Percentiles rank a stretch among this genome's conserved stretches.
phyloP scores from a whole-genome alignment of 805 yeast genomes.

The Ogataea allantospora region DNA sequence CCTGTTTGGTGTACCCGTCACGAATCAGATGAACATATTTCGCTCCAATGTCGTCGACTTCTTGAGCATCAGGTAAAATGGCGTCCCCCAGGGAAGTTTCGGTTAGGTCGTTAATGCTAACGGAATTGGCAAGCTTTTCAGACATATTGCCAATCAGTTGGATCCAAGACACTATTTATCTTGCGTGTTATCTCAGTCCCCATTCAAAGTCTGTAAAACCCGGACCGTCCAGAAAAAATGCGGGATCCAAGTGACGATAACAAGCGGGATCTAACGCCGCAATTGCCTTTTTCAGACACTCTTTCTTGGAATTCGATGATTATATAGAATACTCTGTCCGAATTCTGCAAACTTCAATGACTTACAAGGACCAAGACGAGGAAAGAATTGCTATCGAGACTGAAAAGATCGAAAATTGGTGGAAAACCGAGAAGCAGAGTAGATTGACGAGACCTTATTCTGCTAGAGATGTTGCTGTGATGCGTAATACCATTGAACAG shows the following conservation, averaged over 20 bases:
- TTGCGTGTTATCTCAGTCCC: neutral
- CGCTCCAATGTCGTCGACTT: constrained; percentile 22
- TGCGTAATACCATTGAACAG: constrained; percentile 48
- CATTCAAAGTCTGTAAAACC: too few species aligned
- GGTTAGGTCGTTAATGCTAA: constrained; percentile 4
- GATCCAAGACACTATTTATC: neutral
- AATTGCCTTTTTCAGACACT: constrained; percentile 4
- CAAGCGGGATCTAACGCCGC: constrained; percentile 1
- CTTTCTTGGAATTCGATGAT: neutral
- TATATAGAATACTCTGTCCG: neutral
- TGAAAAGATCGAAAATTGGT: constrained; percentile 46
- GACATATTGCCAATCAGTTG: constrained; percentile 3
- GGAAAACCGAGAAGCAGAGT: constrained; percentile 45
- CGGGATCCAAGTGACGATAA: too few species aligned
- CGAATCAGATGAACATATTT: constrained; percentile 17
- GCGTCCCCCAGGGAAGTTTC: constrained; percentile 1
- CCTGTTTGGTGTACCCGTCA: constrained; percentile 23
- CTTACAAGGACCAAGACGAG: constrained; percentile 7
- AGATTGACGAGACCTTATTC: constrained; percentile 50
- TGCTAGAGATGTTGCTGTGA: constrained; percentile 50
- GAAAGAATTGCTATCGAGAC: constrained; percentile 16
- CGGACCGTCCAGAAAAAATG: too few species aligned
- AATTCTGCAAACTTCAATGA: neutral
- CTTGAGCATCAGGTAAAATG: neutral
- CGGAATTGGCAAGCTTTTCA: constrained; percentile 5